Evolutionary conservation across 352 stramenopile species (phyloP).

Genomic region (Pythium dissotocum): DNA sequence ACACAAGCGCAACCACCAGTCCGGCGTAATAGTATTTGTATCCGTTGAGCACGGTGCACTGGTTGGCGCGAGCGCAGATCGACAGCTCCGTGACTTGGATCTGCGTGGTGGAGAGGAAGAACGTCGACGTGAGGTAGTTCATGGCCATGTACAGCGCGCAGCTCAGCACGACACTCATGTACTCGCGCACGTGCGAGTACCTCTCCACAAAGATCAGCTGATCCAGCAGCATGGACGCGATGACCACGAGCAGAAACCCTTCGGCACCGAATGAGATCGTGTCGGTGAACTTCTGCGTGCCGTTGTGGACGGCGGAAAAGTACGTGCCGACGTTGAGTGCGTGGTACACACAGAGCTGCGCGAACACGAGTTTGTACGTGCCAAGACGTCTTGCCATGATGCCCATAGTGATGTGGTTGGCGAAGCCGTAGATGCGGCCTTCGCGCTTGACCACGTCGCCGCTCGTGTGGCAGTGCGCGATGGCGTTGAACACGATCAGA

Average conservation of each 20-base stretch:
- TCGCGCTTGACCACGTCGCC: conserved; percentile 14
- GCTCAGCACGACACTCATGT: conserved; percentile 17
- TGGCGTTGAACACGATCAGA: conserved; percentile 23
- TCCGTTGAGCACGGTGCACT: conserved; percentile 14
- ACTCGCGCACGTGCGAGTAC: conserved; percentile 25
- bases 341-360: conserved; percentile 26
- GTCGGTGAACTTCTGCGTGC: conserved; percentile 26
- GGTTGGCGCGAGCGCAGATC: conserved; percentile 18
- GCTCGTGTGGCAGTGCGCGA: conserved; percentile 21
- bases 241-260: conserved; percentile 23
- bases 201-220: conserved; percentile 25
- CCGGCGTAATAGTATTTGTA: conserved; percentile 19
- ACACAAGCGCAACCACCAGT: conserved; percentile 11
- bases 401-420: conserved; percentile 25
- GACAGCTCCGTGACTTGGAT: conserved; percentile 21
- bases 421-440: conserved; percentile 19
- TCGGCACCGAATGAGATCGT: conserved; percentile 25
- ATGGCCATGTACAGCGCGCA: conserved; percentile 6
- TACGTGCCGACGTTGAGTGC: conserved; percentile 24
- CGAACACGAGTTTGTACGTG: conserved; percentile 27
- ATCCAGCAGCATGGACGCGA: conserved; percentile 23
- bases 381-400: conserved; percentile 24
- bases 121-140: conserved; percentile 9
- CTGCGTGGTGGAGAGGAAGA: conserved; percentile 10
- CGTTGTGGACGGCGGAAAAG: conserved; percentile 21